Evolutionary conservation across 352 stramenopile species (phyloP).

Genomic region (Halophytophthora batemanensis): DNA sequence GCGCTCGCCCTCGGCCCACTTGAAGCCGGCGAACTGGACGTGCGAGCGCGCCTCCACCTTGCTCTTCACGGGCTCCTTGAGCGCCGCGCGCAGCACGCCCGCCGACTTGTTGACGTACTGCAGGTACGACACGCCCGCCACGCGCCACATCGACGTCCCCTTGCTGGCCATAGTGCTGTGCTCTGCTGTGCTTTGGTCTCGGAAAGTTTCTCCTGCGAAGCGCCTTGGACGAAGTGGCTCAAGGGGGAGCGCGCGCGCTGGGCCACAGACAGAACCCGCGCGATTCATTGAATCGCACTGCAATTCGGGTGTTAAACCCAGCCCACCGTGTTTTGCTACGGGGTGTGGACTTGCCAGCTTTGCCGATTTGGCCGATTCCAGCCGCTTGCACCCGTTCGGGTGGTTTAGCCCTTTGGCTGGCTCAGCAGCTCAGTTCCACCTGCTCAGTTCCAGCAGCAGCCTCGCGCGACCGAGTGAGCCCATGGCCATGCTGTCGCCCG

Average conservation of each 20-base stretch:
- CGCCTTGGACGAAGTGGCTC: background rate
- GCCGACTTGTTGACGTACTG: conserved; percentile 89
- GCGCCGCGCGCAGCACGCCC: conserved; percentile 57
- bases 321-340: background rate
- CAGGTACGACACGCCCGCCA: conserved; percentile 83
- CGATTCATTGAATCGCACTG: conserved; percentile 6
- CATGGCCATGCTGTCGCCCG: conserved; percentile 29
- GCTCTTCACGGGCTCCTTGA: conserved; percentile 89
- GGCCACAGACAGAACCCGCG: background rate
- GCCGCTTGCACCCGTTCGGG: no score
- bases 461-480: conserved; percentile 8
- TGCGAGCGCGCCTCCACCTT: conserved; percentile 66
- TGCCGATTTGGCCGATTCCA: no score
- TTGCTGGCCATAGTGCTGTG: conserved; percentile 59
- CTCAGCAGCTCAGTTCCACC: conserved; percentile 12
- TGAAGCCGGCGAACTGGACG: conserved; percentile 84
- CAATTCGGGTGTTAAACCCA: background rate
- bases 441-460: background rate
- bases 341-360: no score
- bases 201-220: conserved; percentile 10
- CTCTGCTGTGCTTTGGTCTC: conserved; percentile 3
- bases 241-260: background rate
- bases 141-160: conserved; percentile 86
- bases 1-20: conserved; percentile 81
- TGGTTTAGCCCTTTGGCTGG: conserved; percentile 14